Percentiles rank a stretch among this genome's conserved stretches.
phyloP scores from a whole-genome alignment of 176 grass and related monocot genomes.

The Poa pratensis region DNA sequence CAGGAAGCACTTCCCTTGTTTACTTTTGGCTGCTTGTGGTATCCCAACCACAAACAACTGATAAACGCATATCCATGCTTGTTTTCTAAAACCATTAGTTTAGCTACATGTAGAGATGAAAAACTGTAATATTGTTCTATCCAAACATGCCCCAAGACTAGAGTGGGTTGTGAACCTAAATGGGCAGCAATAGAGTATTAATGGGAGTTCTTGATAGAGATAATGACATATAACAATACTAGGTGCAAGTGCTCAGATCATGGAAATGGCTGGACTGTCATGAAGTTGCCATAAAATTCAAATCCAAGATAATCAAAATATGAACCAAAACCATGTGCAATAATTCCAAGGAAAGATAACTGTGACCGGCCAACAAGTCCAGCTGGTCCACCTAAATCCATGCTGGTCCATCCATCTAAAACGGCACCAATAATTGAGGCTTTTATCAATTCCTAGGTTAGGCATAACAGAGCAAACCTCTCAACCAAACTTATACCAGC shows the following conservation, averaged over 20 bases:
- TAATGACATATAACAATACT: not conserved
- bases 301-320: not conserved
- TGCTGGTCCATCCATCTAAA: constrained; percentile 26
- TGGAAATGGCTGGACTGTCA: not conserved
- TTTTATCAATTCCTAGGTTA: constrained; percentile 24
- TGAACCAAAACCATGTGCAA: constrained; percentile 22
- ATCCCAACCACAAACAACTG: not conserved
- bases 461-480: constrained; percentile 1
- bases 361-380: constrained; percentile 30
- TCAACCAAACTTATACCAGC: constrained; percentile 22
- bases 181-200: constrained; percentile 3
- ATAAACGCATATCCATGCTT: not conserved
- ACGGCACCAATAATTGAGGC: not conserved
- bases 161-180: not conserved
- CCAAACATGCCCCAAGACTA: not conserved
- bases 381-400: constrained; percentile 14
- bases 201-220: constrained; percentile 15
- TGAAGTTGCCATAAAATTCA: not conserved
- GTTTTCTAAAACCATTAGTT: not conserved
- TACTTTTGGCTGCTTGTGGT: constrained; percentile 14
- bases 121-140: not conserved
- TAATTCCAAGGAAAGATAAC: constrained; percentile 1
- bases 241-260: not conserved
- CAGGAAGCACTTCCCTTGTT: not conserved
- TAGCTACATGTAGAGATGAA: not conserved